Base-by-base conservation (phyloP, 306 rosid species). In the Alnus glutinosa region DNA sequence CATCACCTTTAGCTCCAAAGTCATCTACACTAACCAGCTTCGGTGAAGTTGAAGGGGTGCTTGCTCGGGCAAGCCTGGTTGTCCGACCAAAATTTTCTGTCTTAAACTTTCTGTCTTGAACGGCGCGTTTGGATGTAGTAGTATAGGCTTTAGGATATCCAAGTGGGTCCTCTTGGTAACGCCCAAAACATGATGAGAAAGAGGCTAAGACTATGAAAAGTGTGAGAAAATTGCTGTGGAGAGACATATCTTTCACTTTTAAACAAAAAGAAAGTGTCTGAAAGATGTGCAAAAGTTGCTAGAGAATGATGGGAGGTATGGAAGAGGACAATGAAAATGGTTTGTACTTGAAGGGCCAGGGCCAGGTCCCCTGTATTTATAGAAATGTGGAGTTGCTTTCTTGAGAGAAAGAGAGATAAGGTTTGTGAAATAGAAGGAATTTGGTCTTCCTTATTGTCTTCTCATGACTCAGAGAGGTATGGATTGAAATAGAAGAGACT, bases 1-100 rank as follows among this genome's bases (percentile, higher is more conserved):
- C 91, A 36, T 87, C 83, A 59, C 79, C 71, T 79, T 39, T 77
- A 44, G 94, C 96, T 78, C 97, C 98, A 86, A 81, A 90, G 19
- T 82, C 57, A 66, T 88, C 85, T 59, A 94, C 96, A 85, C 59
- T 86, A 30, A 89, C 50, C 15, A 23, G 34, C 37, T 46, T 70
- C 5, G 75, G 52, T 46, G 81, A 80, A 12, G 36, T 9, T 9
- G 80, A 18, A 57, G 37, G 30, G 9, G 47, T 34, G 15, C 32
- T 2, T 5, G 85, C 46, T 51, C 10, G 18, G 61, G 34, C 12
- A 42, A 79, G 51, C 74, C 72, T 76, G 70, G 6, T 9, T 69
- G 32, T 69, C 59, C 66, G 51, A 63, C 75, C 76, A 74, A 64
- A 77, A 44, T 75, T 58, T 72, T 79, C 55, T 58, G 77, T 85